Conservation (phyloP, 1,284 basidiomycete genomes). For the Prillingera fragicola region DNA sequence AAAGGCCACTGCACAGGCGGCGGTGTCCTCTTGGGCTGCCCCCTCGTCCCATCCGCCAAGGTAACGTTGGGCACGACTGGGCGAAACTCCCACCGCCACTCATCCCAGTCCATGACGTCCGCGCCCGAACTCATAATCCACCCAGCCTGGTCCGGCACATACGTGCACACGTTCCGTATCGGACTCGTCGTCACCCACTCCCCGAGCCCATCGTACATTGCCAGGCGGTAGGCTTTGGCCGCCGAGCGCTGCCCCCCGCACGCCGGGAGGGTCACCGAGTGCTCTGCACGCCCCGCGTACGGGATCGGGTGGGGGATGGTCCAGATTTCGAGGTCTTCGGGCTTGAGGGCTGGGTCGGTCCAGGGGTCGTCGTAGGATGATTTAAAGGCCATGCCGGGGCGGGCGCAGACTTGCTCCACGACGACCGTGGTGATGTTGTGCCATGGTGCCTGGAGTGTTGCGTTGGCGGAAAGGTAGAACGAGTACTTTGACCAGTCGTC, state of each 20-base stretch:
- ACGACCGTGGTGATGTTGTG: conserved; percentile 23
- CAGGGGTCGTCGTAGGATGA: conserved; percentile 12
- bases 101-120: conserved; percentile 33
- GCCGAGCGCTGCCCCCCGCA: conserved; percentile 28
- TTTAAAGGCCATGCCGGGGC: conserved; percentile 20
- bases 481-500: conserved; percentile 19
- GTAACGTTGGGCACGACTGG: too few species aligned
- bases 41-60: too few species aligned
- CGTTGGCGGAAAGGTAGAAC: conserved; percentile 28
- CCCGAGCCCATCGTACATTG: conserved; percentile 25
- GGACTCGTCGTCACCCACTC: conserved; percentile 24
- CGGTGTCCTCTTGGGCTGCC: too few species aligned
- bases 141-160: conserved; percentile 27
- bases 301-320: conserved; percentile 10
- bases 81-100: conserved; percentile 38
- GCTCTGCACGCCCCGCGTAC: conserved; percentile 17
- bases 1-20: too few species aligned
- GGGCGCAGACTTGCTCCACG: conserved; percentile 37
- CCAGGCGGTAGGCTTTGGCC: conserved; percentile 35
- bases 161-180: conserved; percentile 35
- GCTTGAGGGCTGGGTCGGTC: neutral
- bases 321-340: conserved; percentile 8
- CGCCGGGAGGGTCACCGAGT: conserved; percentile 15
- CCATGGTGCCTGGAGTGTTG: conserved; percentile 5
- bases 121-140: conserved; percentile 28